Evolutionary conservation across 805 yeast species (phyloP).

Genomic region (Kluyveromyces starmeri): DNA sequence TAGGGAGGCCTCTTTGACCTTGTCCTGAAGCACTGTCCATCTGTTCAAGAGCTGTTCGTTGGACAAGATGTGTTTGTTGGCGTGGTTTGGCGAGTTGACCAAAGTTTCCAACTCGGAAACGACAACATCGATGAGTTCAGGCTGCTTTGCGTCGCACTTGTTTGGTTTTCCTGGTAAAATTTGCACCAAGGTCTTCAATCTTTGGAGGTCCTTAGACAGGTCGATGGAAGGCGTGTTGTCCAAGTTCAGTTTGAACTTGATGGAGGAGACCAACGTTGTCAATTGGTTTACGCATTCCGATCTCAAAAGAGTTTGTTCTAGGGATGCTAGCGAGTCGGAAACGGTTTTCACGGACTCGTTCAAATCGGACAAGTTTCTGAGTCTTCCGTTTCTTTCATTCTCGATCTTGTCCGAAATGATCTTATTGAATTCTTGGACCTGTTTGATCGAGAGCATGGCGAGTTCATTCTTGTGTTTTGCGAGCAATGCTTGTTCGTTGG

Average conservation of each 20-base stretch:
- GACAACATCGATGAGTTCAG: constrained; percentile 21
- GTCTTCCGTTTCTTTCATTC: constrained; percentile 68
- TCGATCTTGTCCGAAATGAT: constrained; percentile 54
- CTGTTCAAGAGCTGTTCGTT: constrained; percentile 70
- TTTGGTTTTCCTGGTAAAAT: constrained; percentile 19
- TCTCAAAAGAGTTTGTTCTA: constrained; percentile 32
- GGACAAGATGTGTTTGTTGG: constrained; percentile 53
- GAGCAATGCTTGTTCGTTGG: constrained; percentile 54
- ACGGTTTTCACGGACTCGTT: constrained; percentile 45
- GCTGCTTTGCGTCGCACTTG: constrained; percentile 17
- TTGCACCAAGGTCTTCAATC: constrained; percentile 17
- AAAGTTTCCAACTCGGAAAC: constrained; percentile 38
- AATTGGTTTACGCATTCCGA: constrained; percentile 30
- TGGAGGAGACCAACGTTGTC: constrained; percentile 15
- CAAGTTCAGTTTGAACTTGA: constrained; percentile 17
- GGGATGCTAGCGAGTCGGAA: constrained; percentile 29
- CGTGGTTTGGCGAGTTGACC: constrained; percentile 7
- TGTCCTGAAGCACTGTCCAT: constrained; percentile 74
- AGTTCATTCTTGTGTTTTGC: constrained; percentile 70
- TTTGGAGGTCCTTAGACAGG: constrained; percentile 32
- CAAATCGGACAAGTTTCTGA: constrained; percentile 58
- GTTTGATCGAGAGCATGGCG: constrained; percentile 54
- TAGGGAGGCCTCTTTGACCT: constrained; percentile 78
- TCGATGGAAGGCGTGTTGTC: constrained; percentile 18
- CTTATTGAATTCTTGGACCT: constrained; percentile 56